Evolutionary conservation across 2,329 filamentous ascomycete genomes (phyloP), one percentile per base, ranked within the genome.

Genomic region (Davidsoniella eucalypti): DNA sequence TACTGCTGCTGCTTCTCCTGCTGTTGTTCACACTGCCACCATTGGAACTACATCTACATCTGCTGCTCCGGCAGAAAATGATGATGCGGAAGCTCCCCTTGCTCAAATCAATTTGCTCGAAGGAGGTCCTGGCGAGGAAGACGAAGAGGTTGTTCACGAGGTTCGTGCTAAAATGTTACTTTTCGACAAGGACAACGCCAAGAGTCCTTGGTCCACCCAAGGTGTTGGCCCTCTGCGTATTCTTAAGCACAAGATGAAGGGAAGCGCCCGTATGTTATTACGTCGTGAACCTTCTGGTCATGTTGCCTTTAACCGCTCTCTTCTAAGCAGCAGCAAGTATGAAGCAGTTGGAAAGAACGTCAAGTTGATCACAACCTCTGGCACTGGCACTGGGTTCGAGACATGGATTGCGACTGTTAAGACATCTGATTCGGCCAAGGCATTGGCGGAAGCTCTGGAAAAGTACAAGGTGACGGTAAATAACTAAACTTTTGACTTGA

Each of bases 231-330:
- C 76, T 9, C 66, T 88, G 48, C 80, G 83, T 38, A 61, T 94
- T 12, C 69, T 93, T 54, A 82, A 82, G 63, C 74, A 90, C 66
- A 83, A 84, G 61, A 70, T 72, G 14, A 84, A 78, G 0, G 76
- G 75, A 17, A 70, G 73, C 25, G 73, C 80, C 3, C 77, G 86
- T 39, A 67, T 92, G 43, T 65, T 93, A 17, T 66, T 88, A 54
- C 78, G 86, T 46, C 76, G 77, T n/a, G 82, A 87, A 55, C 84
- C 84, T 0, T 74, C 79, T 55, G 86, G 86, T 14, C 75, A 82
- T 38, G 69, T 90, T 44, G 73, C 82, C 3, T 67, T 93, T 58
- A 93, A 93, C 65, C 76, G 80, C 57, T 64, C 69, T 17, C 63
- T 88, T 45, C 64, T 85, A 33, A 67, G 76, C 2, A 67, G 71